A percentile compares a stretch with the other conserved stretches of the same genome.
Conservation (phyloP, 306 rosid species). For the Carpinus fangiana region DNA sequence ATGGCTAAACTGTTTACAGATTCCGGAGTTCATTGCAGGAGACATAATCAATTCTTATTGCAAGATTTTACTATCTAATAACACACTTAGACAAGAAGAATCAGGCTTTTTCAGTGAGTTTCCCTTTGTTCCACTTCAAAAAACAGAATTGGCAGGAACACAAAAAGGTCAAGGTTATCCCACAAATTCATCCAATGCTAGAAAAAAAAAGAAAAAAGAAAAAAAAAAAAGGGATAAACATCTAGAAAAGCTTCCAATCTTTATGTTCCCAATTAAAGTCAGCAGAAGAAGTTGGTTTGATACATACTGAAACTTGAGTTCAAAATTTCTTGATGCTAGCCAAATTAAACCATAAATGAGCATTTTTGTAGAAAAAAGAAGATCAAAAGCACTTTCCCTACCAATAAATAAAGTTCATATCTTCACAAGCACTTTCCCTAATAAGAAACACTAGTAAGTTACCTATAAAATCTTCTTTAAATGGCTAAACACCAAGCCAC, state of each 20-base stretch:
- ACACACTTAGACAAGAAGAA: background rate
- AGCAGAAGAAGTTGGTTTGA: too few relatives aligned
- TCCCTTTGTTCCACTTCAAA: background rate
- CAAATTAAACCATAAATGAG: background rate
- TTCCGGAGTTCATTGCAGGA: background rate
- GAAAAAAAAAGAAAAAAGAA: background rate
- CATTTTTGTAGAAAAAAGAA: slow-evolving; percentile 4
- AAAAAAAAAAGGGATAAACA: background rate
- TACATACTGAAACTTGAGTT: background rate
- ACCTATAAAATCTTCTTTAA: slow-evolving; percentile 14
- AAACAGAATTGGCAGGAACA: background rate
- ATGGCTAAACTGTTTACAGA: background rate
- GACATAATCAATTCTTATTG: background rate
- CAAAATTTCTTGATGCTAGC: background rate
- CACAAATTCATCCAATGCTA: background rate
- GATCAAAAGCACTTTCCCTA: slow-evolving; percentile 15
- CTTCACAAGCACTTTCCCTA: slow-evolving; percentile 16
- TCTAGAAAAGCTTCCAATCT: background rate
- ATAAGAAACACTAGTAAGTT: slow-evolving; percentile 19
- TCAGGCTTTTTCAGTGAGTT: background rate
- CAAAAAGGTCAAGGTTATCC: background rate
- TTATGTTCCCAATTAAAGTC: background rate
- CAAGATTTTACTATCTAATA: slow-evolving; percentile 1
- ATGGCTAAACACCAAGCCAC: slow-evolving; percentile 27
- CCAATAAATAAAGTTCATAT: background rate